Base-by-base conservation (phyloP, 2,329 filamentous ascomycete genomes). In the Curvularia spicifera region DNA sequence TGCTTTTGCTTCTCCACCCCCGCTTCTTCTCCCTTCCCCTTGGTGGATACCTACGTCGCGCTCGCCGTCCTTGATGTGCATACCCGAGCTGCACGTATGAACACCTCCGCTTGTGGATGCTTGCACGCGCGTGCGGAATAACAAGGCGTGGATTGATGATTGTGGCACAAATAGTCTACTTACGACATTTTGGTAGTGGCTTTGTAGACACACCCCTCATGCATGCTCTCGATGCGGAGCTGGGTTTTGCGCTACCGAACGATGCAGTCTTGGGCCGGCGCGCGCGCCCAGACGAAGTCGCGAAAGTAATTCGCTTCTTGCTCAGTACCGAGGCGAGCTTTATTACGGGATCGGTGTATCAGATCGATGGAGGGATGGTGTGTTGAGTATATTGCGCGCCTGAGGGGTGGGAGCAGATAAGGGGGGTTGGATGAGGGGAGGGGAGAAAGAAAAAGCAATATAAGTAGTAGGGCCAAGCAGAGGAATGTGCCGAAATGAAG, bases 281-380 rank as follows among this genome's bases (percentile, higher is more conserved):
- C 6, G 66, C 47, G 9, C 28, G 44, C 15, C 57, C 64, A 3
- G 59, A 64, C 6, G 63, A 67, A 39, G 56, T 64, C n/a, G 63
- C 65, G 5, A 63, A 57, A 48, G 50, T 63, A 2, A 62, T 65
- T 18, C 39, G 31, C 15, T 65, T 67, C 56, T 44, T 69, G 55
- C 51, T 65, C 12, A 61, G 57, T 12, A 63, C 56, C 35, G 62
- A 68, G 28, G 67, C 64, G 31, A 64, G 57, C 57, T 69, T 59
- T 29, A 53, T 57, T 2, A 65, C 63, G 13, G 66, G 63, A n/a
- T 47, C 55, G 20, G 33, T 65, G 53, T 64, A 64, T 60, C 60
- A 61, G 35, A 56, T 66, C 45, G 63, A 69, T 45, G 56, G 64
- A 22, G 64, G 64, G 18, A 50, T 53, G 59, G 53, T 64, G 43